Evolutionary conservation across 768 basidiomycete species (phyloP).

Genomic region (Amanita exitialis): DNA sequence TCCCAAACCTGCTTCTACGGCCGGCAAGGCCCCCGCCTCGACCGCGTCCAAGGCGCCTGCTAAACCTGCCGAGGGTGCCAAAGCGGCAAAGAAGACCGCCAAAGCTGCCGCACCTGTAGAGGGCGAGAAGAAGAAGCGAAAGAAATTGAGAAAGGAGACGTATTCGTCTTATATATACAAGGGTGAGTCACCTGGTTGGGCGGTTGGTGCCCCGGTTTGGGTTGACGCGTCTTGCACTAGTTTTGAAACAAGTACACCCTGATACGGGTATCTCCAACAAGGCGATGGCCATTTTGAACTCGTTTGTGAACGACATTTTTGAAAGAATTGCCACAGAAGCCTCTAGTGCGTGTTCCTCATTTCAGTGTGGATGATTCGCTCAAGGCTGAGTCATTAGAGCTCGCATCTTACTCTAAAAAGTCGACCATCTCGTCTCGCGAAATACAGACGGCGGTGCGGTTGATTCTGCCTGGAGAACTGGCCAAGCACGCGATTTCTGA

Average conservation of each 20-base stretch:
- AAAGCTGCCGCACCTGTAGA: slow-evolving; percentile 54
- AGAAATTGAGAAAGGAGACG: slow-evolving; percentile 82
- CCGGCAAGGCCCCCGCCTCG: slow-evolving; percentile 72
- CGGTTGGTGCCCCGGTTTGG: not conserved
- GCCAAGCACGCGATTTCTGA: slow-evolving; percentile 99
- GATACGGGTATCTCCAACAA: slow-evolving; percentile 99
- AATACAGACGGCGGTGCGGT: slow-evolving; percentile 92
- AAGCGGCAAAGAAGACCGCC: slow-evolving; percentile 76
- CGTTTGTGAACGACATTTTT: slow-evolving; percentile 91
- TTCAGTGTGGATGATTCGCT: not conserved
- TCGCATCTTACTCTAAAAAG: slow-evolving; percentile 97
- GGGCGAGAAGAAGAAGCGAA: slow-evolving; percentile 81
- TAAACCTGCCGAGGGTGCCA: slow-evolving; percentile 47
- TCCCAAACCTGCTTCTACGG: slow-evolving; percentile 74
- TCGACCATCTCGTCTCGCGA: slow-evolving; percentile 98
- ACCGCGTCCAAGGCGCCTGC: slow-evolving; percentile 68
- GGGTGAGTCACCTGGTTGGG: slow-evolving; percentile 31
- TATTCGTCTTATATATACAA: slow-evolving; percentile 93
- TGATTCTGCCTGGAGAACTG: slow-evolving; percentile 94
- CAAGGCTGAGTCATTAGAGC: slow-evolving; percentile 41
- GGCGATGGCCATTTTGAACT: slow-evolving; percentile 87
- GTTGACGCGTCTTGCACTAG: slow-evolving; percentile 23
- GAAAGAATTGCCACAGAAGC: slow-evolving; percentile 88
- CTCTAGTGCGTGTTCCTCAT: slow-evolving; percentile 45
- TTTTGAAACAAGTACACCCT: slow-evolving; percentile 95